Percentiles rank a stretch among this genome's conserved stretches.
Conservation (phyloP, 176 grass and related monocot genomes). For the Musa beccarii region DNA sequence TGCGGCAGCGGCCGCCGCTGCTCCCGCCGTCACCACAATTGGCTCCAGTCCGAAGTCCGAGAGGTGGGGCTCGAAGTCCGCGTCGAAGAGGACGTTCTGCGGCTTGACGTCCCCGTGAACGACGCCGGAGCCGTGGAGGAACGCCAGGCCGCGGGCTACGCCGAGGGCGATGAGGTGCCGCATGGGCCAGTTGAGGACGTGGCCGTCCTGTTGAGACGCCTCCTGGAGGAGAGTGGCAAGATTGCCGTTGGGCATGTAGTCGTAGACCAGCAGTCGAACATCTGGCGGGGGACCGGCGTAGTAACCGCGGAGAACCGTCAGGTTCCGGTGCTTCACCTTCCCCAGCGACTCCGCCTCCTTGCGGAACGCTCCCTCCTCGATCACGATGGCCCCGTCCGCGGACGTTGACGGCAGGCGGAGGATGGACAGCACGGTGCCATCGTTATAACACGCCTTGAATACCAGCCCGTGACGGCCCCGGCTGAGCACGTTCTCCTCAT, state of each 20-base stretch:
- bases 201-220: slow-evolving; percentile 92
- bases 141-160: slow-evolving; percentile 64
- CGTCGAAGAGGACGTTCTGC: slow-evolving; percentile 89
- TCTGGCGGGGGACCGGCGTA: slow-evolving; percentile 92
- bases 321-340: slow-evolving; percentile 95
- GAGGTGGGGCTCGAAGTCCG: slow-evolving; percentile 92
- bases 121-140: slow-evolving; percentile 76
- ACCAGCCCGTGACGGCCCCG: slow-evolving; percentile 87
- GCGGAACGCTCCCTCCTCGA: slow-evolving; percentile 87
- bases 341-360: slow-evolving; percentile 88
- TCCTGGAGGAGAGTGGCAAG: slow-evolving; percentile 88
- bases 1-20: slow-evolving; percentile 47
- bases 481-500: slow-evolving; percentile 90
- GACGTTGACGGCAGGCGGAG: slow-evolving; percentile 81
- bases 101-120: slow-evolving; percentile 92
- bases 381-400: slow-evolving; percentile 64
- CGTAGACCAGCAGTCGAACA: slow-evolving; percentile 78
- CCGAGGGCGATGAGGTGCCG: slow-evolving; percentile 93
- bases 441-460: slow-evolving; percentile 93
- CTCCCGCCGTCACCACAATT: slow-evolving; percentile 83
- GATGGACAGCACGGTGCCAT: slow-evolving; percentile 89
- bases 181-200: slow-evolving; percentile 99
- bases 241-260: slow-evolving; percentile 99
- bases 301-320: slow-evolving; percentile 89
- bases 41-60: slow-evolving; percentile 89